phyloP scores from a whole-genome alignment of 305 asterid genomes.

The Solanum hybrid region DNA sequence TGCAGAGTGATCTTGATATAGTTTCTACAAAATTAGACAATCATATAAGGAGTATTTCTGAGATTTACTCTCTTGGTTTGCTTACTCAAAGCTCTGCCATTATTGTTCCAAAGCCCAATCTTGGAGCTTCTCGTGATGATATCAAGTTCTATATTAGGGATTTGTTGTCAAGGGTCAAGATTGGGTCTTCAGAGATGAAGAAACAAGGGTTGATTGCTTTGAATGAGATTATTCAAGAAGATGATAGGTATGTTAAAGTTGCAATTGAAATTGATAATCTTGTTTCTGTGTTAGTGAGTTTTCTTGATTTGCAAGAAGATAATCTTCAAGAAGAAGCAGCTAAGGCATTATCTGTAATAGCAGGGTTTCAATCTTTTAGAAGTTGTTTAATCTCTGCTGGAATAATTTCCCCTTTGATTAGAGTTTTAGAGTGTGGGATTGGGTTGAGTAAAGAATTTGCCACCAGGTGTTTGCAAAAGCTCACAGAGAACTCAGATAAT shows the following conservation, averaged over 20 bases:
- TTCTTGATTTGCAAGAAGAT: conserved; percentile 52
- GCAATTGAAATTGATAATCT: conserved; percentile 52
- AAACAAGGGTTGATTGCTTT: conserved; percentile 49
- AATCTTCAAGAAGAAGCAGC: conserved; percentile 60
- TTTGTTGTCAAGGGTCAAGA: conserved; percentile 57
- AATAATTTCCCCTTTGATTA: conserved; percentile 47
- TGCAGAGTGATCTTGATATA: conserved; percentile 84
- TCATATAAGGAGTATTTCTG: conserved; percentile 38
- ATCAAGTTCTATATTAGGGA: conserved; percentile 54
- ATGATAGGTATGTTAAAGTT: conserved; percentile 50
- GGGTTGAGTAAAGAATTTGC: conserved; percentile 45
- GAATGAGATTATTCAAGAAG: conserved; percentile 51
- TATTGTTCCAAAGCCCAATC: conserved; percentile 55
- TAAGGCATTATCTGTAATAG: conserved; percentile 39
- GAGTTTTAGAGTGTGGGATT: conserved; percentile 58
- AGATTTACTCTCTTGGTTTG: conserved; percentile 63
- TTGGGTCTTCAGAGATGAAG: conserved; percentile 72
- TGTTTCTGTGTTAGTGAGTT: conserved; percentile 29
- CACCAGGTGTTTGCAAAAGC: conserved; percentile 62
- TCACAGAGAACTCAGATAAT: conserved; percentile 82
- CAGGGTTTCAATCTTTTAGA: conserved; percentile 33
- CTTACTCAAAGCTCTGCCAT: conserved; percentile 56
- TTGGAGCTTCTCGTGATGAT: conserved; percentile 60
- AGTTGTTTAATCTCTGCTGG: conserved; percentile 43
- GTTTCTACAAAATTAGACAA: conserved; percentile 39